Percentiles rank a stretch among this genome's conserved stretches.
phyloP scores from a whole-genome alignment of 2,329 filamentous ascomycete genomes.

The Didymellaceae sp. region DNA sequence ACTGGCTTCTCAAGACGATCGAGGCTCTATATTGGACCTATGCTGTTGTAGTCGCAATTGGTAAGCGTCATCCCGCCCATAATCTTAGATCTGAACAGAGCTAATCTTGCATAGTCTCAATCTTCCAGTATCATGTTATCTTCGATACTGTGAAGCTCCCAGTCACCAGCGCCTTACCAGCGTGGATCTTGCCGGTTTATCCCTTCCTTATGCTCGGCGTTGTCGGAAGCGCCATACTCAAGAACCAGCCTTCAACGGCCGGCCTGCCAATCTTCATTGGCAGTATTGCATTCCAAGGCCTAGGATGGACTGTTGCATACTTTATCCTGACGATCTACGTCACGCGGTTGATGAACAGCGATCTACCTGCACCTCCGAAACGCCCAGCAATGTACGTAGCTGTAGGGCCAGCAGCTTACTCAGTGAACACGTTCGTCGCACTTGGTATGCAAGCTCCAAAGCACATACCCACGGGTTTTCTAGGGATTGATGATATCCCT shows the following conservation, averaged over 20 bases:
- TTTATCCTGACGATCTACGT: slow-evolving; percentile 73
- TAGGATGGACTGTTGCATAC: slow-evolving; percentile 69
- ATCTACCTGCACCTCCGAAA: slow-evolving; percentile 53
- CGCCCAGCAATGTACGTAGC: slow-evolving; percentile 60
- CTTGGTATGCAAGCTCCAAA: slow-evolving; percentile 52
- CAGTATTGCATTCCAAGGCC: slow-evolving; percentile 71
- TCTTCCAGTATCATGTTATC: slow-evolving; percentile 98
- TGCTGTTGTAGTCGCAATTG: slow-evolving; percentile 51
- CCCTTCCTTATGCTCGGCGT: slow-evolving; percentile 48
- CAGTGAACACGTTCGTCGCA: slow-evolving; percentile 39
- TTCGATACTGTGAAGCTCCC: slow-evolving; percentile 76
- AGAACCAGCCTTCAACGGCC: slow-evolving; percentile 39
- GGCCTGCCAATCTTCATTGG: slow-evolving; percentile 52
- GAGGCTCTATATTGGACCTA: slow-evolving; percentile 75
- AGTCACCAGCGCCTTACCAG: slow-evolving; percentile 49
- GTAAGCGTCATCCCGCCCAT: not conserved
- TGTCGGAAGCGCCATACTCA: slow-evolving; percentile 44
- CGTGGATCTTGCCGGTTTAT: slow-evolving; percentile 47
- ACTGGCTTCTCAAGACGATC: slow-evolving; percentile 63
- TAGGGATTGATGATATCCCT: slow-evolving; percentile 41
- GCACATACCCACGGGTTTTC: slow-evolving; percentile 42
- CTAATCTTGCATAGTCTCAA: slow-evolving; percentile 53
- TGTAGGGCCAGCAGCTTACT: slow-evolving; percentile 50
- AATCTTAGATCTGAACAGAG: not conserved
- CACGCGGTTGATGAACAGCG: slow-evolving; percentile 71